A percentile compares a stretch with the other conserved stretches of the same genome.
Conservation (phyloP, 1,284 basidiomycete genomes). For the Microbotryum violaceum region DNA sequence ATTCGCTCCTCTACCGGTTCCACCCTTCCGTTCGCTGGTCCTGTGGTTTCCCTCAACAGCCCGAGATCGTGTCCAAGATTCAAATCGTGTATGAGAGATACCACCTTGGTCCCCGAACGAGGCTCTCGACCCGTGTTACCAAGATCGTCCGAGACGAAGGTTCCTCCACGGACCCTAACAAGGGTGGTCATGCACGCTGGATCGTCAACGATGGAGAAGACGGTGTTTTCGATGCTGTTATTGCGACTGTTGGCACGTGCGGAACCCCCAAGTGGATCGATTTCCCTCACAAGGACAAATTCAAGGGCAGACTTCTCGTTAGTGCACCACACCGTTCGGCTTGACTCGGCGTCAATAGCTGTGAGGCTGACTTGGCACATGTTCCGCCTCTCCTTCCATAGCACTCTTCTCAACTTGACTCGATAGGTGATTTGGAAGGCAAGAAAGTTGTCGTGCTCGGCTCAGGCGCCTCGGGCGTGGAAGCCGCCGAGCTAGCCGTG, state of each 20-base stretch:
- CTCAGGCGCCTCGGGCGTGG: constrained; percentile 55
- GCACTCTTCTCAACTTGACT: constrained; percentile 53
- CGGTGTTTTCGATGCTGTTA: constrained; percentile 46
- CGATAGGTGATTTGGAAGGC: constrained; percentile 41
- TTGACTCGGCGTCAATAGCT: too few species aligned
- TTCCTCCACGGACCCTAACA: constrained; percentile 38
- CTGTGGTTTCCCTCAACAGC: constrained; percentile 49
- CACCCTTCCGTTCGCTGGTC: constrained; percentile 49
- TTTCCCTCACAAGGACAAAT: constrained; percentile 48
- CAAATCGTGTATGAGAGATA: constrained; percentile 52
- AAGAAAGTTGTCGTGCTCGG: constrained; percentile 53
- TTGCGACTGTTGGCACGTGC: constrained; percentile 51
- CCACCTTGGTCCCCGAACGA: constrained; percentile 49
- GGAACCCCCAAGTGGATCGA: constrained; percentile 50
- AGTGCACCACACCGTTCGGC: too few species aligned
- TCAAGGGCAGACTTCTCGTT: constrained; percentile 46
- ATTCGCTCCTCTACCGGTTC: constrained; percentile 53
- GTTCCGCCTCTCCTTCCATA: too few species aligned
- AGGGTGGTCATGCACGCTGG: constrained; percentile 48
- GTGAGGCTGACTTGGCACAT: too few species aligned
- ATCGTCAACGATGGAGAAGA: constrained; percentile 44
- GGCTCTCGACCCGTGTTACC: constrained; percentile 41
- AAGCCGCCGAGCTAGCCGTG: constrained; percentile 54
- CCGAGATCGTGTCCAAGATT: constrained; percentile 56
- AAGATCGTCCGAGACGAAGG: constrained; percentile 33